Percentiles rank a stretch among this genome's conserved stretches.
Conservation (phyloP, 2,329 filamentous ascomycete genomes). For the Venturiaceae sp. region DNA sequence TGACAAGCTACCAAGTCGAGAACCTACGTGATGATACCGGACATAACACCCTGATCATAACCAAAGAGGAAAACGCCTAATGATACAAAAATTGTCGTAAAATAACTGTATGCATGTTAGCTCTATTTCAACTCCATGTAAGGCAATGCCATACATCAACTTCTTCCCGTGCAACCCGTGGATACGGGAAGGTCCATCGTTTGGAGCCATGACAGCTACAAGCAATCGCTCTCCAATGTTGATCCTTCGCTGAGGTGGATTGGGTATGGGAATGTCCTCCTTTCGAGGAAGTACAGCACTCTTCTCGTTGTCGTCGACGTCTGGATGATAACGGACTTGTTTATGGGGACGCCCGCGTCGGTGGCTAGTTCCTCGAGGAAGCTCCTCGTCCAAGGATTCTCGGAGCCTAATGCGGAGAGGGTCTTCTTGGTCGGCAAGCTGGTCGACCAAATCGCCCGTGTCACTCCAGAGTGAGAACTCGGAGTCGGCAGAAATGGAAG, state of each 20-base stretch:
- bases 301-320: slow-evolving; percentile 30
- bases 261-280: slow-evolving; percentile 76
- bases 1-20: slow-evolving; percentile 9
- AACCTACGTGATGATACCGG: slow-evolving; percentile 58
- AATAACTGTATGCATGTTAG: slow-evolving; percentile 54
- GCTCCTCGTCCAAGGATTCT: slow-evolving; percentile 54
- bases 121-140: background rate
- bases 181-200: slow-evolving; percentile 59
- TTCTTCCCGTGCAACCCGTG: slow-evolving; percentile 94
- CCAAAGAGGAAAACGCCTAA: slow-evolving; percentile 82
- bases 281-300: slow-evolving; percentile 40
- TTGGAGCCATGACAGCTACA: slow-evolving; percentile 75
- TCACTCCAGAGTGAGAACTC: slow-evolving; percentile 84
- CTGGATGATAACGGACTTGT: slow-evolving; percentile 58
- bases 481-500: slow-evolving; percentile 38
- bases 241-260: slow-evolving; percentile 52
- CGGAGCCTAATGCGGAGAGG: slow-evolving; percentile 63
- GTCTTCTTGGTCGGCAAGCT: slow-evolving; percentile 68
- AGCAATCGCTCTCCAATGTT: slow-evolving; percentile 60
- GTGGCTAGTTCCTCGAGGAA: slow-evolving; percentile 30
- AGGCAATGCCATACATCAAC: slow-evolving; percentile 57
- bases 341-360: slow-evolving; percentile 37
- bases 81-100: slow-evolving; percentile 85
- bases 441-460: slow-evolving; percentile 89
- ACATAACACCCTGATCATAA: slow-evolving; percentile 88